These are phyloP conservation scores for Ascochyta pisi DNA, from an alignment of 2,329 filamentous ascomycete species.

Conservation along the genomic window DNA sequence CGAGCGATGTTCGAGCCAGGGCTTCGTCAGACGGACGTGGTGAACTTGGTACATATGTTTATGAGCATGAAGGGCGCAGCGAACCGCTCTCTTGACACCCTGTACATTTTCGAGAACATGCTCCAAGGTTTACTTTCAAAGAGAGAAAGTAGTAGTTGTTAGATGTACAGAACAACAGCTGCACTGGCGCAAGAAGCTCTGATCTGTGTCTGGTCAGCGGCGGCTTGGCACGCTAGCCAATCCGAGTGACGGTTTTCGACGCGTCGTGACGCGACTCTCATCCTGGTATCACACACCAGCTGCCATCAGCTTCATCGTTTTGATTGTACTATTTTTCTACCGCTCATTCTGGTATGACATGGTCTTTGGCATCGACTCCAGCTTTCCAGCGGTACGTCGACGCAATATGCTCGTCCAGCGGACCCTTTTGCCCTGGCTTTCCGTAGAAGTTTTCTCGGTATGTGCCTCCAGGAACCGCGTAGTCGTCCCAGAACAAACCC, in stretches of 20 bases:
- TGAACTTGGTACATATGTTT: no score
- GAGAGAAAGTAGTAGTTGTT: no score
- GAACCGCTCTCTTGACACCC: no score
- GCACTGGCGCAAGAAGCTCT: no score
- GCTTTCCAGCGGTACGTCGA: constrained; percentile 54
- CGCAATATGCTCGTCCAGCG: constrained; percentile 61
- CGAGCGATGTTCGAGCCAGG: no score
- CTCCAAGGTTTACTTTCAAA: no score
- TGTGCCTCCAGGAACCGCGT: constrained; percentile 63
- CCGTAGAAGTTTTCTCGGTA: constrained; percentile 68
- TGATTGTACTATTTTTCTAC: not conserved
- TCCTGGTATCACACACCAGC: not conserved
- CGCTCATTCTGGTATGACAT: constrained; percentile 31
- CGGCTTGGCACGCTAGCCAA: not conserved
- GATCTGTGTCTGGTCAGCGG: not conserved
- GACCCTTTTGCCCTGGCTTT: constrained; percentile 58
- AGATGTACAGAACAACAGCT: no score
- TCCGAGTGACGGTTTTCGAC: not conserved
- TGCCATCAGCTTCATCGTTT: not conserved
- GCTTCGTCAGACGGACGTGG: no score
- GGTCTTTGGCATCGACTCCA: constrained; percentile 41
- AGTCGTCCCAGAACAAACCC: constrained; percentile 64
- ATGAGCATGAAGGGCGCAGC: no score
- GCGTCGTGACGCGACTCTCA: not conserved
- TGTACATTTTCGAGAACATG: no score